Evolutionary conservation across 2,329 filamentous ascomycete genomes (phyloP).

Genomic region (Pestalotiopsis fici): DNA sequence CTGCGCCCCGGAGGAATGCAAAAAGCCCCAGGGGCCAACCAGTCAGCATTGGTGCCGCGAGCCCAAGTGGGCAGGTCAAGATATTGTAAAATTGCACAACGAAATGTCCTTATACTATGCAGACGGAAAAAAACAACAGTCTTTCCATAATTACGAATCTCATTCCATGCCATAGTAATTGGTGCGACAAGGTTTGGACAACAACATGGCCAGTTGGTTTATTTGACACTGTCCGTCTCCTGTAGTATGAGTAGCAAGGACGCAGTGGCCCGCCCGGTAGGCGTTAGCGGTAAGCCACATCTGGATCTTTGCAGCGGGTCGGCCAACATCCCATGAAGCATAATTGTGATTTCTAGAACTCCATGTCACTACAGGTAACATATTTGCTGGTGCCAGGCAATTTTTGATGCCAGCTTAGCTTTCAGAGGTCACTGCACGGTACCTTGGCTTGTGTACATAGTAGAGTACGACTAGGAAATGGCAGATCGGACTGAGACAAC

Average conservation of each 20-base stretch:
- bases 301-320: background rate
- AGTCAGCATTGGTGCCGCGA: background rate
- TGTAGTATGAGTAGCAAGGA: background rate
- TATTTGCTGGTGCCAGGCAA: background rate
- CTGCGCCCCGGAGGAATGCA: background rate
- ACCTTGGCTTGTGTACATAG: background rate
- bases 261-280: background rate
- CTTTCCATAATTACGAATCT: background rate
- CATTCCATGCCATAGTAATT: background rate
- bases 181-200: background rate
- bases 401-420: too few species aligned
- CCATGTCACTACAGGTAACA: background rate
- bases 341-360: background rate
- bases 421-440: background rate
- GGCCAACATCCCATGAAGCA: background rate
- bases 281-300: background rate
- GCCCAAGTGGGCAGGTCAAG: background rate
- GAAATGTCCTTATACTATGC: background rate
- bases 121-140: background rate
- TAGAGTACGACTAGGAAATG: background rate
- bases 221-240: background rate
- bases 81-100: background rate
- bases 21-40: background rate
- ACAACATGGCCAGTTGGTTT: background rate
- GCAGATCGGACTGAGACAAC: background rate